Conservation (phyloP, 495 filamentous ascomycete species). For the Lichina pygmaea region DNA sequence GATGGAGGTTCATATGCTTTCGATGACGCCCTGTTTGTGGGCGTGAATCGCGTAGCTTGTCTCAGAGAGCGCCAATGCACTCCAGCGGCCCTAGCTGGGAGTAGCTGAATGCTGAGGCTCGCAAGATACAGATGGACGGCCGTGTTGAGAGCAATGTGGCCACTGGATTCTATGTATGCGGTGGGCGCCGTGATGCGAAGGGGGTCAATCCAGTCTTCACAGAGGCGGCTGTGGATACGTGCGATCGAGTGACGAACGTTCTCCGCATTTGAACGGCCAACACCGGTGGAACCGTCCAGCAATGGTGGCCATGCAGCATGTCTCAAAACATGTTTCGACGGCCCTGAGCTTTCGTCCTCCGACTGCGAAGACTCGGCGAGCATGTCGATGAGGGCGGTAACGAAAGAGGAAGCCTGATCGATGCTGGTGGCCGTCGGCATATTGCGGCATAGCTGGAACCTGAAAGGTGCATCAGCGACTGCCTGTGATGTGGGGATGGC, state of each 20-base stretch:
- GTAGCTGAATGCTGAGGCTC: neutral
- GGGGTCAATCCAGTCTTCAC: neutral
- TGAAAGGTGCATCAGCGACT: no score
- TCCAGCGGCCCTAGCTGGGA: neutral
- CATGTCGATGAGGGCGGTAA: no score
- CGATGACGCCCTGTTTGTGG: no score
- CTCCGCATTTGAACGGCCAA: neutral
- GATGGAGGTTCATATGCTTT: neutral
- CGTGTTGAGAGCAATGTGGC: conserved; percentile 1
- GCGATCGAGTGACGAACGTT: neutral
- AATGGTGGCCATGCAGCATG: neutral
- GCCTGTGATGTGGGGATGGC: no score
- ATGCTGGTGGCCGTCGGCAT: no score
- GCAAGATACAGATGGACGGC: conserved; percentile 1
- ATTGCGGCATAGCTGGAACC: no score
- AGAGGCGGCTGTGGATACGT: neutral
- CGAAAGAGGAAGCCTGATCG: no score
- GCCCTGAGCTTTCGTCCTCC: no score
- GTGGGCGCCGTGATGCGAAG: neutral
- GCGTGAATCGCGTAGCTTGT: no score
- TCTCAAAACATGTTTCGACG: neutral
- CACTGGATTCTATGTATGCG: neutral
- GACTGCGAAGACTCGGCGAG: no score
- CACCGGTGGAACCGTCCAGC: neutral
- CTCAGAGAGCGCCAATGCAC: no score